These are phyloP conservation scores for Clavispora vitiphila DNA, from an alignment of 805 yeast genomes.

Conservation along the genomic window DNA sequence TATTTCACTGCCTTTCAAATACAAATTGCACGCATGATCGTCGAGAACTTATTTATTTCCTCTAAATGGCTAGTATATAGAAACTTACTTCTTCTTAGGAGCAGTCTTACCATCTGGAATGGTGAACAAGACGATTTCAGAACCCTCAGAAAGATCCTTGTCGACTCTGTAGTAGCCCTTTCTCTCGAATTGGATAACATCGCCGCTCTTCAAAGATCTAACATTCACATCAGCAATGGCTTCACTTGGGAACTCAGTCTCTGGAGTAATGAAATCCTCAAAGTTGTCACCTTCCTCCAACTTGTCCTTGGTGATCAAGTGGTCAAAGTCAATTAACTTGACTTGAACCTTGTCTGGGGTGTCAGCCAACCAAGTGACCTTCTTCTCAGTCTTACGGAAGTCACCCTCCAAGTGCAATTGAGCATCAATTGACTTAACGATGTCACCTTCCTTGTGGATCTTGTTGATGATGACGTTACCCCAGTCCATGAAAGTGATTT, in stretches of 20 bases:
- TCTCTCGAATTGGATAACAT: conserved; percentile 90
- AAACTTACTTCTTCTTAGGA: conserved; percentile 28
- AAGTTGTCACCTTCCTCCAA: conserved; percentile 91
- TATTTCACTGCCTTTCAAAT: too few relatives aligned
- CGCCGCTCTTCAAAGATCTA: conserved; percentile 73
- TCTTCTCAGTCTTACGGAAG: conserved; percentile 93
- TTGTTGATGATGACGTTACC: conserved; percentile 83
- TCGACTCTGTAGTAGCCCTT: conserved; percentile 94
- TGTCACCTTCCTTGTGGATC: conserved; percentile 56
- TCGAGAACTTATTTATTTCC: neutral
- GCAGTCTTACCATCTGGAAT: conserved; percentile 88
- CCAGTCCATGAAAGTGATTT: conserved; percentile 98
- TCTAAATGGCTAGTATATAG: neutral
- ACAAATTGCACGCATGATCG: neutral
- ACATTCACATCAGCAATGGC: conserved; percentile 82
- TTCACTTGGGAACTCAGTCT: conserved; percentile 74
- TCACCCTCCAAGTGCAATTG: conserved; percentile 90
- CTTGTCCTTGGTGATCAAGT: conserved; percentile 90
- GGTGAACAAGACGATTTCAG: conserved; percentile 76
- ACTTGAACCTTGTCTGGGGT: conserved; percentile 67
- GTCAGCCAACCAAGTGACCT: conserved; percentile 90
- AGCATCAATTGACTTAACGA: conserved; percentile 63
- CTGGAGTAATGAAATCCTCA: conserved; percentile 84
- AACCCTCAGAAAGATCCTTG: conserved; percentile 47
- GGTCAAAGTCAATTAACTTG: conserved; percentile 88